Percentiles rank a stretch among this genome's conserved stretches.
Evolutionary conservation across 2,329 filamentous ascomycete species (phyloP).

Genomic region (Stemphylium lycopersici): DNA sequence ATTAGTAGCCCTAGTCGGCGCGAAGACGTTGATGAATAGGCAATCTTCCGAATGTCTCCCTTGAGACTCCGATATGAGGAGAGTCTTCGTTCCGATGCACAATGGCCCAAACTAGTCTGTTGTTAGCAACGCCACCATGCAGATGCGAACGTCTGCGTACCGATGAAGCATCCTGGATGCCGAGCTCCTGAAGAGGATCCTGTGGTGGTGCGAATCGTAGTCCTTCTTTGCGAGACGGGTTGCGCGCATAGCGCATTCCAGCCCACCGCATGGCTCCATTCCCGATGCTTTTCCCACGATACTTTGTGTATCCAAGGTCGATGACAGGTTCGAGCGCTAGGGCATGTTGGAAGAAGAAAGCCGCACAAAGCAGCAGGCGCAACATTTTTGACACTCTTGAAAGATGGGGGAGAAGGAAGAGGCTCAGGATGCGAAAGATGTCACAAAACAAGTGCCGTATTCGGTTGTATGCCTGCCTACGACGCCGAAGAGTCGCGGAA

Average conservation of each 20-base stretch:
- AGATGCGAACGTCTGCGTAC: slow-evolving; percentile 16
- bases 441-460: not conserved
- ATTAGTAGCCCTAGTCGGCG: slow-evolving; percentile 43
- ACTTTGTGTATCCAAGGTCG: slow-evolving; percentile 70
- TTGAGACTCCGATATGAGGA: slow-evolving; percentile 35
- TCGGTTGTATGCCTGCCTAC: slow-evolving; percentile 1
- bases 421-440: not conserved
- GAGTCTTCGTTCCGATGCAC: slow-evolving; percentile 38
- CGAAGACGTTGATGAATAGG: slow-evolving; percentile 49
- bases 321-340: slow-evolving; percentile 55
- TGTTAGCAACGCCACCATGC: slow-evolving; percentile 10
- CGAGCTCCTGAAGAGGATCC: slow-evolving; percentile 60
- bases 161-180: slow-evolving; percentile 57
- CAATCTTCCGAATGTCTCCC: slow-evolving; percentile 47
- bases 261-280: slow-evolving; percentile 73
- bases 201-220: slow-evolving; percentile 68
- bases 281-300: slow-evolving; percentile 61
- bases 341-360: slow-evolving; percentile 28
- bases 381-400: slow-evolving; percentile 21
- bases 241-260: slow-evolving; percentile 71
- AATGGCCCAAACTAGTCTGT: slow-evolving; percentile 38
- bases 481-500: not conserved
- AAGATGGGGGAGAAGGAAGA: not conserved
- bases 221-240: slow-evolving; percentile 38
- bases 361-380: slow-evolving; percentile 29